Base-by-base conservation (phyloP, 352 stramenopile genomes). In the Pythium folliculosum region DNA sequence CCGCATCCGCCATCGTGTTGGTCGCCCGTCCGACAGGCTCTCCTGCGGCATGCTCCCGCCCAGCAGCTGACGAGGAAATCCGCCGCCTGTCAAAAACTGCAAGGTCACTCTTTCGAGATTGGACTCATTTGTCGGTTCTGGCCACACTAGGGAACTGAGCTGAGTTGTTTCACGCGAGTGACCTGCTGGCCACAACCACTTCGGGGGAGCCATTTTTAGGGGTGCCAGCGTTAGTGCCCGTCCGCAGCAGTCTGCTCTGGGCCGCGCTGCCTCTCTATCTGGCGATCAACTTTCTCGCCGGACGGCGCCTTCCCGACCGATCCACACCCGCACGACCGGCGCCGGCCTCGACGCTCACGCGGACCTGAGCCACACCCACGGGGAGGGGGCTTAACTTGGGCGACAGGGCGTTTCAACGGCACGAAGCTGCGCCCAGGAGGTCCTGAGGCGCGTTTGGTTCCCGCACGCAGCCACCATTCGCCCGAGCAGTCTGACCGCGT, bases 371-470 rank as follows among this genome's bases (percentile, higher is more conserved):
- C 27, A 32, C 27, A 32, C 27, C 27, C 27, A 5, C 27, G 5
- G 27, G 3, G 27, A 5, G 5, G 27, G 27, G 27, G 27, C 27
- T 32, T 32, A 32, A 32, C 27, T 32, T 32, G 27, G 27, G 27
- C 2, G 27, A 32, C 27, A 32, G 27, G 27, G 62, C 62, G 53
- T 69, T 61, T 59, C 62, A 69, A 56, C 52, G 32, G 53, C 62
- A 53, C 50, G 16, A 47, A 55, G 50, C 60, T 58, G 62, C 53
- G 62, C 62, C 55, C 62, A 69, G 62, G 62, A 60, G 53, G 62
- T 69, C 62, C 62, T 69, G 62, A 69, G 62, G 55, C 53, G 62
- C 62, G 38, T 49, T 30, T 7, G 23, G 27, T 32, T 32, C 27
- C 27, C 27, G 27, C 27, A 32, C 17, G 35, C 53, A 63, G n/a